phyloP scores from a whole-genome alignment of 108 stramenopile species.

The Nitzschia sp. region DNA sequence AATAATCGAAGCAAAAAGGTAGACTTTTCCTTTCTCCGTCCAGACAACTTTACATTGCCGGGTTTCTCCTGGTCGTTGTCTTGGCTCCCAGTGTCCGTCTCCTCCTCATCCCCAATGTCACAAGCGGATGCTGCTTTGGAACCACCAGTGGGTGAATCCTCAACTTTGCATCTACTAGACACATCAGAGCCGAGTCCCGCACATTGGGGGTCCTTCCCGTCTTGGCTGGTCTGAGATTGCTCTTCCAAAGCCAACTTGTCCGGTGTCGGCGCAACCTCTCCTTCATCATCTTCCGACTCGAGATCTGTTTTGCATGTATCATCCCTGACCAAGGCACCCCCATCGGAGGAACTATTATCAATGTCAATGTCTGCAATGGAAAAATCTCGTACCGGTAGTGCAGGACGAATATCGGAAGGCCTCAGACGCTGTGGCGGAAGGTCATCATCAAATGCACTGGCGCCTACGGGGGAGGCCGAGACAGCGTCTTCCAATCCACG shows the following conservation, averaged over 20 bases:
- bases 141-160: not conserved
- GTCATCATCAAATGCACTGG: not conserved
- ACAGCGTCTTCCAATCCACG: not conserved
- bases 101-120: not conserved
- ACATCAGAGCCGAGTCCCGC: too few relatives aligned
- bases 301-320: not conserved
- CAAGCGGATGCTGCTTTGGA: not conserved
- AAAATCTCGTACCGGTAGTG: slow-evolving; percentile 1
- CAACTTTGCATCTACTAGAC: too few relatives aligned
- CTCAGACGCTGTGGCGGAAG: not conserved
- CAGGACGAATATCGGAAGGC: not conserved
- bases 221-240: not conserved
- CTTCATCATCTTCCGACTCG: not conserved
- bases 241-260: not conserved
- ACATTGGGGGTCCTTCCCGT: not conserved
- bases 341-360: not conserved
- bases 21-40: not conserved
- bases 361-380: not conserved
- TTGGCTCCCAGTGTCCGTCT: not conserved
- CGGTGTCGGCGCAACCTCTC: not conserved
- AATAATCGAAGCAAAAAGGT: slow-evolving; percentile 3
- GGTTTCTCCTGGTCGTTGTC: not conserved
- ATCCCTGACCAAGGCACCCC: not conserved
- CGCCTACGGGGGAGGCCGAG: too few relatives aligned
- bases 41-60: too few relatives aligned